Base-by-base conservation (phyloP, 371 early-diverging fungal genomes). In the Haplosporangium sp. region DNA sequence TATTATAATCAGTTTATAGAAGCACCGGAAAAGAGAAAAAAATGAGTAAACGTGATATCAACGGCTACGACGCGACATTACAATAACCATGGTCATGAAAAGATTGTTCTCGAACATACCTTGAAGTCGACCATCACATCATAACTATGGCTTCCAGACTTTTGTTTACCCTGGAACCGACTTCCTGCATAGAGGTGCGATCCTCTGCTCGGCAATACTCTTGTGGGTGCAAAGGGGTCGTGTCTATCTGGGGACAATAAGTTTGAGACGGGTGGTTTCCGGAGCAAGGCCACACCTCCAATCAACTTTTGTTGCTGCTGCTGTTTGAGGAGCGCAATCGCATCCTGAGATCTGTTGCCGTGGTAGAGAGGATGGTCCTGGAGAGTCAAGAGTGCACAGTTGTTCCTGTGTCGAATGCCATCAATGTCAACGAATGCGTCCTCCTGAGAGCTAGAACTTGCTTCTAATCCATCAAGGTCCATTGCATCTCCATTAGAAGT, bases 91-190 rank as follows among this genome's bases (percentile, higher is more conserved):
- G 29, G 29, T 2, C 29, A 29, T 29, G 29, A 14, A 21, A 53
- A n/a, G 55, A 3, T 8, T 13, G 18, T 40, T n/a, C 14, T 6
- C 16, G 40, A 53, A 3, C 14, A 61, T 84, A 92, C 94, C 91
- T 93, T 91, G 61, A 94, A 90, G 57, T 91, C 87, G 11, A 94
- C 95, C 48, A 85, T 69, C 6, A 94, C 95, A 56, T 90, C 87
- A 62, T 94, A 94, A 54, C 86, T 85, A 56, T 75, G 88, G 9
- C 80, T 62, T 5, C 90, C 92, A 50, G 91, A 90, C 64, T 86
- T 87, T 80, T 94, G 95, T 29, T 88, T 85, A 43, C 95, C 95
- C 61, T 81, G 81, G 73, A 94, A 94, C 16, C 74, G 82, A 54
- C 90, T 86, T 6, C 95, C 95, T 1, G 89, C 82, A 72, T 89